Evolutionary conservation across 2,329 filamentous ascomycete genomes (phyloP).

Genomic region (Penicillium griseofulvum): DNA sequence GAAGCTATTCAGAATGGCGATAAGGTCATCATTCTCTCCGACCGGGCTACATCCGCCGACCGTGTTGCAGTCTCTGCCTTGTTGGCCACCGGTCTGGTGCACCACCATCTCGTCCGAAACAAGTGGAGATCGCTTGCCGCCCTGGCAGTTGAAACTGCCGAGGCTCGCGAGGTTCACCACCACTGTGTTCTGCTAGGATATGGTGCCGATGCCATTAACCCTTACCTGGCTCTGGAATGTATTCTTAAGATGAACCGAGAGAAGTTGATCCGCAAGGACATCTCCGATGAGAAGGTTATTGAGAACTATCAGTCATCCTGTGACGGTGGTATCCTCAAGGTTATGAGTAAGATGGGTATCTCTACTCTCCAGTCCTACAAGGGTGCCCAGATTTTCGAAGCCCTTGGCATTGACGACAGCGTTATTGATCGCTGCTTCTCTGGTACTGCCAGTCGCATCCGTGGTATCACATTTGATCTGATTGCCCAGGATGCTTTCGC

Average conservation of each 20-base stretch:
- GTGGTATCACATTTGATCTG: slow-evolving; percentile 87
- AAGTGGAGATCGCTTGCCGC: slow-evolving; percentile 91
- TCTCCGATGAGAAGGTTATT: slow-evolving; percentile 77
- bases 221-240: slow-evolving; percentile 92
- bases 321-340: slow-evolving; percentile 93
- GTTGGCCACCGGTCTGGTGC: slow-evolving; percentile 86
- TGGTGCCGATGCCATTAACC: slow-evolving; percentile 90
- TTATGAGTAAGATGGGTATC: slow-evolving; percentile 99
- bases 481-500: slow-evolving; percentile 94
- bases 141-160: slow-evolving; percentile 84
- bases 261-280: slow-evolving; percentile 85
- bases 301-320: slow-evolving; percentile 96
- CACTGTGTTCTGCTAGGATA: slow-evolving; percentile 98
- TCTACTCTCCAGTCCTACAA: slow-evolving; percentile 96
- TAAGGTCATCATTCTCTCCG: slow-evolving; percentile 84
- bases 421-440: slow-evolving; percentile 94
- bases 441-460: slow-evolving; percentile 90
- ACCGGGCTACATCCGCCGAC: slow-evolving; percentile 78
- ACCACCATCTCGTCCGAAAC: slow-evolving; percentile 92
- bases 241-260: slow-evolving; percentile 96
- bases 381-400: slow-evolving; percentile 96
- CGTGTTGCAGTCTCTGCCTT: slow-evolving; percentile 83
- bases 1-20: slow-evolving; percentile 79
- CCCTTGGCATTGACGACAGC: slow-evolving; percentile 84
- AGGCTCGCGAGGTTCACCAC: slow-evolving; percentile 95